A percentile compares a stretch with the other conserved stretches of the same genome.
Evolutionary conservation across 176 grass and related monocot species (phyloP).

Genomic region (Raddia distichophylla): DNA sequence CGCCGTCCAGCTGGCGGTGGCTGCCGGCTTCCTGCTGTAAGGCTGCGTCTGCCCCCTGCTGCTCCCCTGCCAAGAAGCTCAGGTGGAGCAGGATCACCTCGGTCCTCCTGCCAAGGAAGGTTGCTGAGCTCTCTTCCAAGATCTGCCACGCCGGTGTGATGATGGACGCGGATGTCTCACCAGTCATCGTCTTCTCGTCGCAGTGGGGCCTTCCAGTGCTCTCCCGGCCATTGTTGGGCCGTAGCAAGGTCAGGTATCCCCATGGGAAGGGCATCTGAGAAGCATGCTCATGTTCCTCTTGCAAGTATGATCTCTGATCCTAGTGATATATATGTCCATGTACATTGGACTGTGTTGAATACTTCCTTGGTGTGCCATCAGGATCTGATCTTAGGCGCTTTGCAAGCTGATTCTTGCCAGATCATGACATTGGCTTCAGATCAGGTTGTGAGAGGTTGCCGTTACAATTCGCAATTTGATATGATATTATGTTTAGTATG

Average conservation of each 20-base stretch:
- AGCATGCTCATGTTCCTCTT: background rate
- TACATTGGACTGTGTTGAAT: background rate
- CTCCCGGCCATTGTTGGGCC: constrained; percentile 34
- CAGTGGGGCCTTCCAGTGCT: constrained; percentile 67
- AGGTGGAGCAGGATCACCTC: constrained; percentile 52
- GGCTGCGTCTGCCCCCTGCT: constrained; percentile 14
- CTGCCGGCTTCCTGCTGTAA: constrained; percentile 27
- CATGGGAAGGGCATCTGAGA: constrained; percentile 47
- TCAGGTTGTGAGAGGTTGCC: no score
- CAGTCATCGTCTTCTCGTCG: constrained; percentile 49
- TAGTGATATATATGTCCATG: background rate
- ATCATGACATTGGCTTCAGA: background rate
- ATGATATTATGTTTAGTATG: background rate
- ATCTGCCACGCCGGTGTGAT: background rate
- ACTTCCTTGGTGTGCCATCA: background rate
- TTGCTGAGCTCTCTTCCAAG: constrained; percentile 41
- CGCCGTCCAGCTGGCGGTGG: constrained; percentile 12
- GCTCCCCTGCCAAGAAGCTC: constrained; percentile 43
- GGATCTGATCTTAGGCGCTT: background rate
- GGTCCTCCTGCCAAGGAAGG: constrained; percentile 37
- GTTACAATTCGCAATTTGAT: no score
- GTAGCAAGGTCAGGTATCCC: constrained; percentile 40
- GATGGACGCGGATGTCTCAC: constrained; percentile 6
- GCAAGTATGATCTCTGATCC: background rate
- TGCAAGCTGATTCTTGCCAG: background rate